These are phyloP conservation scores for Globisporangium spiculum DNA, from an alignment of 352 stramenopile species.

Conservation along the genomic window DNA sequence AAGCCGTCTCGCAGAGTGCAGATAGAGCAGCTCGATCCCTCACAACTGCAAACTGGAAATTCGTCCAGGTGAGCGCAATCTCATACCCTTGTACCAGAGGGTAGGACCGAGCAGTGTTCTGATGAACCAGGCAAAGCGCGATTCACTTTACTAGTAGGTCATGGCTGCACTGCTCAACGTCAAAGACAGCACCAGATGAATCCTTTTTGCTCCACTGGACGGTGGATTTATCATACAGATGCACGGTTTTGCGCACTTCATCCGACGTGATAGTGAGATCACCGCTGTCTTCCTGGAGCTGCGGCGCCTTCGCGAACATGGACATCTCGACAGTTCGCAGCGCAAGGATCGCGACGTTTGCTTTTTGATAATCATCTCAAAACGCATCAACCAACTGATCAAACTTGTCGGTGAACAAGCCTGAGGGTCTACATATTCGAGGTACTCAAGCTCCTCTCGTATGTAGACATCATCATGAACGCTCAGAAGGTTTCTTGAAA, in stretches of 20 bases:
- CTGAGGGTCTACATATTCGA: background rate
- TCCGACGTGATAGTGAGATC: background rate
- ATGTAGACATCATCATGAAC: background rate
- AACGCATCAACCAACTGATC: background rate
- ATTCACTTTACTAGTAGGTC: conserved; percentile 43
- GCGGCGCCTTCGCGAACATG: background rate
- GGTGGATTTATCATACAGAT: background rate
- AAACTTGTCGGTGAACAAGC: background rate
- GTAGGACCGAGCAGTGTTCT: background rate
- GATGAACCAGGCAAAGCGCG: conserved; percentile 17
- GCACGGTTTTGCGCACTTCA: background rate
- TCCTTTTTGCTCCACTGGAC: background rate
- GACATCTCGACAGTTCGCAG: background rate
- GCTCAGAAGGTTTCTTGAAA: background rate
- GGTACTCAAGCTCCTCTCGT: background rate
- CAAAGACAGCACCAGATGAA: conserved; percentile 6
- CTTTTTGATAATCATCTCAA: background rate
- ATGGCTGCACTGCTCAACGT: conserved; percentile 37
- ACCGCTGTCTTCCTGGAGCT: background rate
- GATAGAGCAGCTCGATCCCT: conserved; percentile 26
- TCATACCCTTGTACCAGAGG: conserved; percentile 24
- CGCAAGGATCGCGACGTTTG: background rate
- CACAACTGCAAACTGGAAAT: conserved; percentile 34
- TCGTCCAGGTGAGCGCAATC: conserved; percentile 35
- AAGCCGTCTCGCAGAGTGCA: conserved; percentile 26